Evolutionary conservation across 2,329 filamentous ascomycete genomes (phyloP).

Genomic region (Sphaerulina populicola): DNA sequence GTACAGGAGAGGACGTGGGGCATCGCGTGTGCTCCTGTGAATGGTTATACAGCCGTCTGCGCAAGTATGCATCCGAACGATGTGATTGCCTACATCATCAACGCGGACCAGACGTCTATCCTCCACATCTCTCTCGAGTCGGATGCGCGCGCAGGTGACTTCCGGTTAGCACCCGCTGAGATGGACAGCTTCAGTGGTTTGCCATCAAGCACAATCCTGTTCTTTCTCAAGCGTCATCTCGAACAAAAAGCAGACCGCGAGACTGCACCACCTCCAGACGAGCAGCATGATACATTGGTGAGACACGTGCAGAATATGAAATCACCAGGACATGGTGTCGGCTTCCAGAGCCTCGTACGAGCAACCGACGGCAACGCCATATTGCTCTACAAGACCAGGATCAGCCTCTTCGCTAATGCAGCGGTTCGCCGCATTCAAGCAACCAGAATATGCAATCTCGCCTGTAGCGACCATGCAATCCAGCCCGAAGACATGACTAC

Average conservation of each 20-base stretch:
- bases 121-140: conserved; percentile 11
- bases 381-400: neutral
- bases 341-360: neutral
- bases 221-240: conserved; percentile 2
- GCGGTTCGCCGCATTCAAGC: conserved; percentile 5
- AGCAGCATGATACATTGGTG: neutral
- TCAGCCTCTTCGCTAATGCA: neutral
- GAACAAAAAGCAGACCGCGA: neutral
- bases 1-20: conserved; percentile 49
- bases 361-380: neutral
- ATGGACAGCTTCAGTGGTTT: neutral
- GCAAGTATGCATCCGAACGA: conserved; percentile 49
- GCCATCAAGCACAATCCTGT: conserved; percentile 4
- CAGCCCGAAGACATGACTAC: neutral
- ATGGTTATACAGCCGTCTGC: conserved; percentile 43
- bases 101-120: conserved; percentile 35
- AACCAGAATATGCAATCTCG: conserved; percentile 3
- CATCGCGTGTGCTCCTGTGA: conserved; percentile 40
- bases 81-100: conserved; percentile 49
- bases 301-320: neutral
- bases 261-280: neutral
- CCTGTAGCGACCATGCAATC: neutral
- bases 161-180: neutral
- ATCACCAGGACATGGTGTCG: neutral
- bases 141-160: neutral